These are phyloP conservation scores for Penicillium salamii DNA, from an alignment of 495 filamentous ascomycete species.

Conservation along the genomic window DNA sequence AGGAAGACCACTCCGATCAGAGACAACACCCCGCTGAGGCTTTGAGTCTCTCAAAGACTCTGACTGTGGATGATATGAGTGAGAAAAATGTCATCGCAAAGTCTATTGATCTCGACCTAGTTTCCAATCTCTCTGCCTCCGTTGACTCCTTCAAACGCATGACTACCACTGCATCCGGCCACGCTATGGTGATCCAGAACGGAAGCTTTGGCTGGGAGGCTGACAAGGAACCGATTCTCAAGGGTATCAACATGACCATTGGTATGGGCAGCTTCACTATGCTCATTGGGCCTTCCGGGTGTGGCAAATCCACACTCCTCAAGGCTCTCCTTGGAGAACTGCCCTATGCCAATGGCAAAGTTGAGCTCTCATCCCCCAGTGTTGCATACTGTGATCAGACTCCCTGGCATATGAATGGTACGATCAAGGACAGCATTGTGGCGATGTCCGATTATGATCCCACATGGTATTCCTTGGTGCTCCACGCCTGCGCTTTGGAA, in stretches of 20 bases:
- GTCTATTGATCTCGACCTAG: slow-evolving; percentile 16
- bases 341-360: slow-evolving; percentile 37
- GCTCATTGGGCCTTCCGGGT: slow-evolving; percentile 58
- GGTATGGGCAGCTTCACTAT: slow-evolving; percentile 43
- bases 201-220: slow-evolving; percentile 52
- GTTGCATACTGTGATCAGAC: slow-evolving; percentile 54
- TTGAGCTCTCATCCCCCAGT: slow-evolving; percentile 32
- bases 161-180: slow-evolving; percentile 11
- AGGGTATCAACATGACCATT: slow-evolving; percentile 39
- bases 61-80: slow-evolving; percentile 20
- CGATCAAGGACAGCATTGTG: slow-evolving; percentile 57
- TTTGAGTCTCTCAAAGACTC: slow-evolving; percentile 17
- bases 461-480: slow-evolving; percentile 58
- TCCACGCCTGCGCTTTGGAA: slow-evolving; percentile 62
- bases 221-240: slow-evolving; percentile 42
- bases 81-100: slow-evolving; percentile 22
- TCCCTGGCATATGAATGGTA: slow-evolving; percentile 56
- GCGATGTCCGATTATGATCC: slow-evolving; percentile 52
- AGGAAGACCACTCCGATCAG: slow-evolving; percentile 35
- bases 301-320: slow-evolving; percentile 59
- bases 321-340: slow-evolving; percentile 58
- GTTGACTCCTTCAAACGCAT: slow-evolving; percentile 25
- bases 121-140: slow-evolving; percentile 22
- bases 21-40: no score
- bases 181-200: slow-evolving; percentile 41